Evolutionary conservation across 331 rosid genomes (phyloP).

Genomic region (Quercus lobata): DNA sequence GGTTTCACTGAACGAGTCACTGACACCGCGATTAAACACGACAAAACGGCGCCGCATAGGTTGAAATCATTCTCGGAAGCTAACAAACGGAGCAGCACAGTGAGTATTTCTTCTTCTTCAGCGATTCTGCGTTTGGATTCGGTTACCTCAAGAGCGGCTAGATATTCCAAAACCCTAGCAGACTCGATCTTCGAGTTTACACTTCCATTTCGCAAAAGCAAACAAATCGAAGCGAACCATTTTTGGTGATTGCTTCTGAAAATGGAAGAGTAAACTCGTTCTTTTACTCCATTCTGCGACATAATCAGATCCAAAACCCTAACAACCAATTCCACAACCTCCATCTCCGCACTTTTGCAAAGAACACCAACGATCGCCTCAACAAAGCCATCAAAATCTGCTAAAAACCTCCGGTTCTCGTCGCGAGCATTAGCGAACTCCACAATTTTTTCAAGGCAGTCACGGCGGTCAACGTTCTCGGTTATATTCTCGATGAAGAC

Average conservation of each 20-base stretch:
- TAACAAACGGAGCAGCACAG: slow-evolving; percentile 17
- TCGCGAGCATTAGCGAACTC: slow-evolving; percentile 20
- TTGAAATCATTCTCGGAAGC: slow-evolving; percentile 1
- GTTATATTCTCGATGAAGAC: slow-evolving; percentile 14
- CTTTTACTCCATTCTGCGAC: slow-evolving; percentile 12
- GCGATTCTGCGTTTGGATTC: slow-evolving; percentile 33
- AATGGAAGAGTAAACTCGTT: slow-evolving; percentile 15
- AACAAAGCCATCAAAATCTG: slow-evolving; percentile 29
- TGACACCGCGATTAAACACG: slow-evolving; percentile 23
- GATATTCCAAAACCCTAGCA: slow-evolving; percentile 28
- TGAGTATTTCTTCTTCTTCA: slow-evolving; percentile 28
- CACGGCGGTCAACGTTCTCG: neutral
- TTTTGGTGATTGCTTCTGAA: slow-evolving; percentile 16
- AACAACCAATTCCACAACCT: slow-evolving; percentile 25
- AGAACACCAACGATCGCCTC: slow-evolving; percentile 24
- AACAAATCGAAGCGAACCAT: slow-evolving; percentile 25
- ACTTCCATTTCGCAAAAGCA: slow-evolving; percentile 28
- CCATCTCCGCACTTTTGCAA: slow-evolving; percentile 15
- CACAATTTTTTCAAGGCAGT: slow-evolving; percentile 18
- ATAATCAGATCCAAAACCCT: slow-evolving; percentile 14
- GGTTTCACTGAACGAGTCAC: slow-evolving; percentile 33
- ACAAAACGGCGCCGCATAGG: slow-evolving; percentile 32
- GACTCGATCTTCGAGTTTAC: slow-evolving; percentile 31
- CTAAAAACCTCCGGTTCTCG: slow-evolving; percentile 28
- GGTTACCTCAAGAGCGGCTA: slow-evolving; percentile 24